Base-by-base conservation (phyloP, 2,329 filamentous ascomycete genomes). In the Alternaria hordeiaustralica region DNA sequence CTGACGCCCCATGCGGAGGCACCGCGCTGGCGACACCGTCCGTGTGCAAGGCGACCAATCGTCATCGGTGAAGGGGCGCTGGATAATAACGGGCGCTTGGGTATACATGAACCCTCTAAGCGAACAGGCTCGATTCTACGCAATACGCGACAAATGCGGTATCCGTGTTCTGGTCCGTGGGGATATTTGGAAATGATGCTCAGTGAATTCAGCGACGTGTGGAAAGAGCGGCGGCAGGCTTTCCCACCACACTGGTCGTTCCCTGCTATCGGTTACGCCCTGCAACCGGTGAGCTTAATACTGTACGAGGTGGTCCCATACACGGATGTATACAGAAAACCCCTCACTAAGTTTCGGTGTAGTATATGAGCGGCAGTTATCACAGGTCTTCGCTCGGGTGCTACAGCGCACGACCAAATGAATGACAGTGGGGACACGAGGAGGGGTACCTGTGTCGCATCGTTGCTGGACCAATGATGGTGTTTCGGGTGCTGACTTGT, bases 31-130 rank as follows among this genome's bases (percentile, higher is more conserved):
- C 46, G 36, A 45, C 30, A 41, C 57, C 55, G 63, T 68, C 64
- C 28, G 63, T 67, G 55, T 65, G 60, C 63, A 60, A 67, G 65
- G 63, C 66, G 58, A 47, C 58, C 66, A 65, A 49, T 64, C 15
- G 41, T 66, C 55, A 69, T 69, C 62, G 66, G 68, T 70, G 58
- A 69, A 63, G 20, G 44, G 28, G 45, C 49, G 62, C 54, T 67
- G 66, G 62, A 61, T 63, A 53, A 54, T 59, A 57, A 54, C 55
- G 54, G 65, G 69, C 69, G 66, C 69, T 73, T 71, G 64, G 65
- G 33, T 68, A 62, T 70, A 61, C 51, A 53, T 50, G 25, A 53
- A 36, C 44, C 25, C 28, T 55, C 26, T 60, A 60, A 67, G 68
- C 64, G 64, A 67, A 53, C 44, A 21, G 5, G 56, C 44, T 45